Evolutionary conservation across 208 protist genomes (phyloP).

Genomic region (Blechomonas ayalai): DNA sequence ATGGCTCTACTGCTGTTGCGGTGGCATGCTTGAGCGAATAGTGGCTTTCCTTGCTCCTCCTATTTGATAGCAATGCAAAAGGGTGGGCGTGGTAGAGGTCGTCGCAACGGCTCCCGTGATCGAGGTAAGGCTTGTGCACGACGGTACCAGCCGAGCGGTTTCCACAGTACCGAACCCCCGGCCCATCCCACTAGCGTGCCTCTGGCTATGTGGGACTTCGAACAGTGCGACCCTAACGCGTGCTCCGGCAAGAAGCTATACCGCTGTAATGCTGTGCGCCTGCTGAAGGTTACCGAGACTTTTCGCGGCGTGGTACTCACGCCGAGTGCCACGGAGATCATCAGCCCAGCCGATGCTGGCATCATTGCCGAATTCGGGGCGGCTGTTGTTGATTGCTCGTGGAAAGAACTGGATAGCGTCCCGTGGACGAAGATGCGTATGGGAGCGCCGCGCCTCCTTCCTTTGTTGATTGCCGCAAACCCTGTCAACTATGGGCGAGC

Average conservation of each 20-base stretch:
- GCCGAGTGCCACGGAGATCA: conserved; percentile 86
- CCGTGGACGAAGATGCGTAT: conserved; percentile 93
- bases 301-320: conserved; percentile 95
- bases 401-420: conserved; percentile 93
- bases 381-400: conserved; percentile 99
- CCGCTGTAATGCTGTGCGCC: conserved; percentile 82
- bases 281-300: conserved; percentile 78
- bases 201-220: conserved; percentile 98
- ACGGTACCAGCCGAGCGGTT: conserved; percentile 9
- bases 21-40: too few species aligned
- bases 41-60: too few species aligned
- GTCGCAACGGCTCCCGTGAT: conserved; percentile 11
- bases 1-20: too few species aligned
- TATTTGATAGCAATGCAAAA: not conserved
- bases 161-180: conserved; percentile 26
- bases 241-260: conserved; percentile 96
- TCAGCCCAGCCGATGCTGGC: conserved; percentile 92
- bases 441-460: conserved; percentile 87
- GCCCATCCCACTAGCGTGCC: conserved; percentile 69
- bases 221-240: conserved; percentile 97
- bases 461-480: conserved; percentile 98
- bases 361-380: conserved; percentile 85
- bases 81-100: not conserved
- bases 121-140: not conserved
- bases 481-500: conserved; percentile 99